Evolutionary conservation across 2,329 filamentous ascomycete species (phyloP).

Genomic region (Penicillium brasilianum): DNA sequence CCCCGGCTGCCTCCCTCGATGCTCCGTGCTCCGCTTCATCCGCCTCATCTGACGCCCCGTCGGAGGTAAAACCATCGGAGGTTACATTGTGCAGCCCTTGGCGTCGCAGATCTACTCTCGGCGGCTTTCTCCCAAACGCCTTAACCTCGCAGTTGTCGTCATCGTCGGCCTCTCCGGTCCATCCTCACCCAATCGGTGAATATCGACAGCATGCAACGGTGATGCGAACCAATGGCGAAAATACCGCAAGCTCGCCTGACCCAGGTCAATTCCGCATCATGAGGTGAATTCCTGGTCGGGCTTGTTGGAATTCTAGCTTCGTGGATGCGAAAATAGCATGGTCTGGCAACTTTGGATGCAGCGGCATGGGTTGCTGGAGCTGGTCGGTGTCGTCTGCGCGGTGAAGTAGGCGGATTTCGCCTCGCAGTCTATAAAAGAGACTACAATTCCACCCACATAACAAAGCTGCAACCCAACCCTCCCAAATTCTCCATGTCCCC

Average conservation of each 20-base stretch:
- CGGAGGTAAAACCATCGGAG: too few species aligned
- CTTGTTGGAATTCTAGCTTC: too few species aligned
- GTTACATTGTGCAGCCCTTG: slow-evolving; percentile 18
- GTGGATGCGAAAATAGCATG: neutral
- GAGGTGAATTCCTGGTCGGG: too few species aligned
- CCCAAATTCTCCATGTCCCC: neutral
- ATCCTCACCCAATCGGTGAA: neutral
- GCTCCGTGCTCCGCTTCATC: slow-evolving; percentile 10
- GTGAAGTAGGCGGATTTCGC: neutral
- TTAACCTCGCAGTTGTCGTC: slow-evolving; percentile 15
- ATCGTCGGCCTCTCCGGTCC: slow-evolving; percentile 21
- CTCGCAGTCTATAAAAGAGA: slow-evolving; percentile 1
- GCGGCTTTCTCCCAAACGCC: slow-evolving; percentile 10
- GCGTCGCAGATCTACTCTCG: slow-evolving; percentile 16
- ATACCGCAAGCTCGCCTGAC: too few species aligned
- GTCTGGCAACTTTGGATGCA: slow-evolving; percentile 12
- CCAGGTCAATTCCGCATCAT: too few species aligned
- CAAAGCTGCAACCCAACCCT: neutral
- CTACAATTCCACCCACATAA: neutral
- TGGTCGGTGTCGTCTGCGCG: neutral
- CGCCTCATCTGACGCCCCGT: slow-evolving; percentile 8
- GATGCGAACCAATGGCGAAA: too few species aligned
- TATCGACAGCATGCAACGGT: too few species aligned
- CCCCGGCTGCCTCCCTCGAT: slow-evolving; percentile 5
- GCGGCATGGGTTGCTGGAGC: slow-evolving; percentile 13